Percentiles rank a stretch among this genome's conserved stretches.
phyloP scores from a whole-genome alignment of 2,329 filamentous ascomycete species.

The Pseudogymnoascus sp. region DNA sequence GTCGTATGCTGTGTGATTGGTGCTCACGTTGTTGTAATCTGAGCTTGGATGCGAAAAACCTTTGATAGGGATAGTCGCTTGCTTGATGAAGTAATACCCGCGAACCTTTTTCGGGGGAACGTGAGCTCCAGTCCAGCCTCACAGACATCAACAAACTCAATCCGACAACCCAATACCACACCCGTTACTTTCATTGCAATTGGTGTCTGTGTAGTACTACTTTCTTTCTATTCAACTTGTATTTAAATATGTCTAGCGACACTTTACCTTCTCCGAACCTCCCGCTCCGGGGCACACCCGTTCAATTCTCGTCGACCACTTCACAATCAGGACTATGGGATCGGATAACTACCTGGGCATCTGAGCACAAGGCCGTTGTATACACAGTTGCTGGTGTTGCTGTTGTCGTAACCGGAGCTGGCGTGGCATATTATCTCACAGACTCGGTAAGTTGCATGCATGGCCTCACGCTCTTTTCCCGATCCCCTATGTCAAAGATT shows the following conservation, averaged over 20 bases:
- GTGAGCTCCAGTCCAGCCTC: background rate
- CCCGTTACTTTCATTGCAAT: conserved; percentile 7
- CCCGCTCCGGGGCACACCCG: conserved; percentile 5
- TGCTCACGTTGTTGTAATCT: background rate
- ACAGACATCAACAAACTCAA: conserved; percentile 8
- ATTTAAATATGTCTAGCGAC: conserved; percentile 10
- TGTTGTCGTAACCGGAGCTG: conserved; percentile 81
- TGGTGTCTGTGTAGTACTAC: conserved; percentile 1
- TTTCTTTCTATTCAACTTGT: conserved; percentile 9
- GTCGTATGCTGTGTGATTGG: background rate
- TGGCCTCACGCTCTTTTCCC: conserved; percentile 1
- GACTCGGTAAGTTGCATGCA: conserved; percentile 40
- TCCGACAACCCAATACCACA: conserved; percentile 1
- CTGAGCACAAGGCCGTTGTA: conserved; percentile 89
- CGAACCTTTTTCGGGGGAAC: conserved; percentile 11
- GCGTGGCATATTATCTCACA: conserved; percentile 83
- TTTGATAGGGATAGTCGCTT: background rate
- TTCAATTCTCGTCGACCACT: conserved; percentile 25
- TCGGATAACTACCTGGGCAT: conserved; percentile 81
- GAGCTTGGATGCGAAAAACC: conserved; percentile 5
- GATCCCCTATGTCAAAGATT: background rate
- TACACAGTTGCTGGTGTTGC: conserved; percentile 96
- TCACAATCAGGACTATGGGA: conserved; percentile 52
- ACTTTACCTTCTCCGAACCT: background rate
- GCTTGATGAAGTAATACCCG: conserved; percentile 6